Evolutionary conservation across 805 yeast genomes (phyloP), one percentile per base, ranked within the genome.

Genomic region (Blastobotrys robertii): DNA sequence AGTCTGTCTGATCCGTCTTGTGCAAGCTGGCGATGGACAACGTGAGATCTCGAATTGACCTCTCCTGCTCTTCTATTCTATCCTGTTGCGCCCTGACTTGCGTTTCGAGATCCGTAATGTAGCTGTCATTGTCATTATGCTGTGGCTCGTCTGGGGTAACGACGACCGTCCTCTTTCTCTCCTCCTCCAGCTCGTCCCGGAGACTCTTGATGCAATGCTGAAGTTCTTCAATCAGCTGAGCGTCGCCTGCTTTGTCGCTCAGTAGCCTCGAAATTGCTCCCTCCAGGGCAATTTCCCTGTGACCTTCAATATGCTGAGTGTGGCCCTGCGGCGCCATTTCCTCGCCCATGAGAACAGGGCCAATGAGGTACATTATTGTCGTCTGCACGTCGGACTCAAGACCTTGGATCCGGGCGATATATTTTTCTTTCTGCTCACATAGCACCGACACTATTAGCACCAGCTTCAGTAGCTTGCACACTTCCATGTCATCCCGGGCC

Each of bases 241-340:
- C 33, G 37, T 5, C 10, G 1, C 25, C 12, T 34, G 45, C 48
- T 10, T 40, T 11, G 8, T 46, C 43, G 19, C 25, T 15, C 6
- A 47, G 30, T 9, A 45, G 28, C 39, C 44, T 36, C 3, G 48
- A 46, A 5, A 47, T 33, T 28, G 39, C 46, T 37, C 43, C 44
- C 22, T 47, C 50, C n/a, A 44, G 30, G 2, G 33, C 39, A 31
- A 47, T 22, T 37, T 44, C 45, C 16, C 48, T 3, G 9, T 22
- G 36, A 13, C 5, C 28, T 2, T 15, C n/a, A 9, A 4, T 6
- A 6, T 12, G 30, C 29, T 3, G 30, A 4, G 34, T 11, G 40
- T 19, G 14, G 6, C 3, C 16, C 12, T 11, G 25, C 29, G 14
- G 12, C 7, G 12, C 40, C 25, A 19, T 4, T 19, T 19, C 25